Percentiles rank a stretch among this genome's conserved stretches.
These are phyloP conservation scores for Suillus sp. DNA, from an alignment of 768 basidiomycete genomes.

Conservation along the genomic window DNA sequence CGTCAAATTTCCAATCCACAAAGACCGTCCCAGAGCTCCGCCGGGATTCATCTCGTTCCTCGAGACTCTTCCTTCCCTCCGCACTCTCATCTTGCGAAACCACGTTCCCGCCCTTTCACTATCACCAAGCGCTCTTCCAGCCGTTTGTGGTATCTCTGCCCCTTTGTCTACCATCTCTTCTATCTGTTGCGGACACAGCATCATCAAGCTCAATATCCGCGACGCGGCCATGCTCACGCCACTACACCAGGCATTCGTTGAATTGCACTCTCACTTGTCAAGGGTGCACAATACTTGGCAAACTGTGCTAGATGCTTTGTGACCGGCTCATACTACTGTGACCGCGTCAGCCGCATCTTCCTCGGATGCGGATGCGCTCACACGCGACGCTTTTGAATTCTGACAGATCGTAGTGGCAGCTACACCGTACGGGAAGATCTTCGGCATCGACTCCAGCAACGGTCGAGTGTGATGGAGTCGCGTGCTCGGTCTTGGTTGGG, in stretches of 20 bases:
- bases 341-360: conserved; percentile 28
- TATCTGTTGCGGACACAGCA: conserved; percentile 21
- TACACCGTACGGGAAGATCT: conserved; percentile 73
- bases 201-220: conserved; percentile 26
- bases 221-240: conserved; percentile 23
- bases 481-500: conserved; percentile 74
- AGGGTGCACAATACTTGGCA: conserved; percentile 50
- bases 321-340: conserved; percentile 62
- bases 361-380: conserved; percentile 40
- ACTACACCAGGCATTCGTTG: conserved; percentile 24
- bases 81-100: conserved; percentile 27
- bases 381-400: conserved; percentile 84
- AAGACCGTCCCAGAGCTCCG: conserved; percentile 29
- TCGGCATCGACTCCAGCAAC: conserved; percentile 77
- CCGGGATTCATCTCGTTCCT: conserved; percentile 24
- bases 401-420: conserved; percentile 78
- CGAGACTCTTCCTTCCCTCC: conserved; percentile 24
- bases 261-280: background rate
- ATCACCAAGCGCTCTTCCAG: conserved; percentile 21
- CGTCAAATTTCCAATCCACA: conserved; percentile 33
- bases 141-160: conserved; percentile 25
- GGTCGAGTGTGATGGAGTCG: conserved; percentile 82
- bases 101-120: conserved; percentile 29
- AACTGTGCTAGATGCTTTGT: conserved; percentile 73
- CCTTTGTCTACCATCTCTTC: conserved; percentile 31